Evolutionary conservation across 2,329 filamentous ascomycete species (phyloP), one percentile per base, ranked within the genome.

Genomic region (Epichloe bromicola): DNA sequence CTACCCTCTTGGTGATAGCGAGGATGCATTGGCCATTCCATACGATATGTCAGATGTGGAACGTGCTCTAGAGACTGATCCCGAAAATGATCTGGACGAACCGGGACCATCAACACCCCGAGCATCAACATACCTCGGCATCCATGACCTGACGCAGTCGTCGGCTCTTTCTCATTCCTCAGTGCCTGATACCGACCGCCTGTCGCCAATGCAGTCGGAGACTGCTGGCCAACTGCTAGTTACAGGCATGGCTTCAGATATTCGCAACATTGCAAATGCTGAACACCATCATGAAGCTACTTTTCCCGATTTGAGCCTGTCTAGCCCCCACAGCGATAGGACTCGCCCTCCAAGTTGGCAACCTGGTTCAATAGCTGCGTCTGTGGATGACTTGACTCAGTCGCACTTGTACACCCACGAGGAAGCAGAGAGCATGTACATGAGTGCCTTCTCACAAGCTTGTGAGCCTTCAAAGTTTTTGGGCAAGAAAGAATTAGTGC

Each of bases 391-490:
- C 53, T 68, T 86, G 19, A 66, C 76, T 3, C 70, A 78, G 55
- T 91, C 87, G 5, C 82, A 79, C 40, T 61, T 89, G 1, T 91
- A 86, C 60, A 88, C 79, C 37, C 85, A 88, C 53, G 85, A 88
- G 54, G 86, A 91, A 55, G 86, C 86, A 0, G 82, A 88, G 61
- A 93, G 88, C 63, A 86, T 94, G 82, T 94, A 93, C 59, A 83
- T 89, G 82, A 91, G 81, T 55, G 81, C 81, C 1, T 77, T 84
- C 48, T 83, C 80, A 2, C 67, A 75, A 26, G 63, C 66, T 2
- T 63, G 67, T 36, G 61, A 62, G n/a, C 15, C 40, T 12, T 34
- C 38, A 30, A 30, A 41, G 12, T 46, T 17, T 19, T 5, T 17
- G 12, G 19, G 17, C 6, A 17, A 38, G 15, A 30, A 46, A 14